Evolutionary conservation across 768 basidiomycete genomes (phyloP), one percentile per base, ranked within the genome.

Genomic region (Podaxis mareebaensis): DNA sequence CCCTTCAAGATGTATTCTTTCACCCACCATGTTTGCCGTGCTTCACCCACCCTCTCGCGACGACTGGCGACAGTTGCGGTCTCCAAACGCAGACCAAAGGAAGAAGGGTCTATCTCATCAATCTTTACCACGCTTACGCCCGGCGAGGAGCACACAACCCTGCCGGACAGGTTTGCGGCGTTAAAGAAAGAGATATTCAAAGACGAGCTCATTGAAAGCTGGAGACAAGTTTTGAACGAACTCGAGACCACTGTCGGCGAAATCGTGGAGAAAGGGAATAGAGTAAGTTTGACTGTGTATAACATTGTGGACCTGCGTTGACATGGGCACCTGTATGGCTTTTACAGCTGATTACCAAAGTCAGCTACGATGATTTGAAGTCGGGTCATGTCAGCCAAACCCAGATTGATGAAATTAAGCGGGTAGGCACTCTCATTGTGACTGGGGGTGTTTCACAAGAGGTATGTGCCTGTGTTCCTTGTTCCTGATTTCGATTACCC

Each of bases 331-430:
- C 44, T 26, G 8, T 28, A 46, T 13, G 11, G 30, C 49, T 11
- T 52, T 59, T 62, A n/a, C n/a, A 90, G 88, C 82, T 80, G 65
- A 78, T 91, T 42, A 87, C 90, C 4, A 83, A 85, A 73, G 81
- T 91, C 53, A 76, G 81, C 17, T 88, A 89, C 68, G 68, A 78
- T 3, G 81, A 88, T 53, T 73, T 91, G 8, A 70, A 77, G 4
- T 79, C 70, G 20, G 73, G 52, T 26, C 28, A 44, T 40, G 58
- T 91, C 39, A 75, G 77, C 44, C 61, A 71, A 0, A 82, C 84
- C n/a, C 74, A 82, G 33, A 65, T 88, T 4, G 77, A 79, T 2
- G 76, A 72, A 56, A 84, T 91, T 65, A 84, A 77, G 68, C 74
- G 81, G 53, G 79, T 77, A 59, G 89, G 90, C 15, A 81, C 80